A percentile compares a stretch with the other conserved stretches of the same genome.
Conservation (phyloP, 257 asterid species). For the Gentiana straminea region DNA sequence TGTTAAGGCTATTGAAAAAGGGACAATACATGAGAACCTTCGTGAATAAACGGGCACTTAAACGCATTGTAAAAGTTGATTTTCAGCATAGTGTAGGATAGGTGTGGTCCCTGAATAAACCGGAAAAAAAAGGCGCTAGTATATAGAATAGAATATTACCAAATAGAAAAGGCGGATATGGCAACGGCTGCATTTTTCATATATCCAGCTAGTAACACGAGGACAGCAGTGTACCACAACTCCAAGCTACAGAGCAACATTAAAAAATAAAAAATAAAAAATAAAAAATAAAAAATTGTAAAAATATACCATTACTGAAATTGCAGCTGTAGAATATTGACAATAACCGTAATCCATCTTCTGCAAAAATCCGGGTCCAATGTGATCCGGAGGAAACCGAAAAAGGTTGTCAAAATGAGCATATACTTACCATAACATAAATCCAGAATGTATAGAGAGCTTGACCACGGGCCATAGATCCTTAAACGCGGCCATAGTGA, state of each 20-base stretch:
- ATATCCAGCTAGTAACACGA: constrained; percentile 80
- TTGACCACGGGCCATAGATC: constrained; percentile 75
- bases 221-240: constrained; percentile 79
- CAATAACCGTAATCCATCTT: too few relatives aligned
- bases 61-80: too few relatives aligned
- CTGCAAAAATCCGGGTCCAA: too few relatives aligned
- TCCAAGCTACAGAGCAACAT: constrained; percentile 43
- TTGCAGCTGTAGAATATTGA: too few relatives aligned
- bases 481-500: constrained; percentile 49
- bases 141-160: constrained; percentile 27
- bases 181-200: constrained; percentile 78
- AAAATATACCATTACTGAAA: too few relatives aligned
- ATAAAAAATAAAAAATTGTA: too few relatives aligned
- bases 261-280: too few relatives aligned
- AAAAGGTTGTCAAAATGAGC: too few relatives aligned
- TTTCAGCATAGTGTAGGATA: too few relatives aligned
- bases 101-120: too few relatives aligned
- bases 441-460: constrained; percentile 71
- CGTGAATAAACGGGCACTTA: not conserved
- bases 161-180: constrained; percentile 79
- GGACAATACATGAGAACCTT: constrained; percentile 5
- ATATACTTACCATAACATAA: constrained; percentile 68
- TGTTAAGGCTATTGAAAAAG: constrained; percentile 46
- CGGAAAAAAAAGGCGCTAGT: not conserved
- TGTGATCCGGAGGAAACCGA: too few relatives aligned